Percentiles rank a stretch among this genome's conserved stretches.
Evolutionary conservation across 345 rosid species (phyloP).

Genomic region (Dovyalis caffra): DNA sequence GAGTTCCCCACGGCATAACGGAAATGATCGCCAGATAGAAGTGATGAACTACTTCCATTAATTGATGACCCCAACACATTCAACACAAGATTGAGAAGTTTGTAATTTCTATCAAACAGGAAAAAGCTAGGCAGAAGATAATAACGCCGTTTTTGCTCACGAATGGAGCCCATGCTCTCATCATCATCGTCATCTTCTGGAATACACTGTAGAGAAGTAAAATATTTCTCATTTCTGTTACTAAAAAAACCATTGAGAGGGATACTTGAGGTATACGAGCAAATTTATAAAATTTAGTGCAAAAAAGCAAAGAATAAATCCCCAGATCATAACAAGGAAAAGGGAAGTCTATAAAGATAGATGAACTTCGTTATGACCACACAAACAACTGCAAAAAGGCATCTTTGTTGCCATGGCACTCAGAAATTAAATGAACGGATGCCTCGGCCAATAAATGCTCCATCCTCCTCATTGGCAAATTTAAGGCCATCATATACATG

Average conservation of each 20-base stretch:
- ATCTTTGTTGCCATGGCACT: neutral
- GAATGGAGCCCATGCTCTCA: slow-evolving; percentile 21
- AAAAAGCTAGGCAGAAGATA: slow-evolving; percentile 55
- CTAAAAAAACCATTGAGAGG: neutral
- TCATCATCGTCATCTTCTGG: slow-evolving; percentile 45
- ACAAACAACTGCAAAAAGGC: neutral
- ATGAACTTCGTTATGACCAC: neutral
- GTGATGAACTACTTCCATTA: slow-evolving; percentile 27
- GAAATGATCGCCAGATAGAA: slow-evolving; percentile 20
- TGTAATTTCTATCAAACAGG: slow-evolving; percentile 59
- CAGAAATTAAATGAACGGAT: neutral
- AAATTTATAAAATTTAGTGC: neutral
- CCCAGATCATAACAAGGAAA: neutral
- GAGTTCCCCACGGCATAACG: slow-evolving; percentile 25
- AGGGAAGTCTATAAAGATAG: neutral
- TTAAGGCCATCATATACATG: neutral
- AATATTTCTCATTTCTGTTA: neutral
- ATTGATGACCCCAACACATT: slow-evolving; percentile 37
- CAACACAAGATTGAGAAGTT: slow-evolving; percentile 48
- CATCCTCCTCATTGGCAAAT: neutral
- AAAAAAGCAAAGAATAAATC: no score
- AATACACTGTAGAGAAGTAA: slow-evolving; percentile 43
- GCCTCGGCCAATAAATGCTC: neutral
- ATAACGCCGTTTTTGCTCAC: slow-evolving; percentile 32
- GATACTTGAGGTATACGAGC: neutral